Evolutionary conservation across 192 early-diverging fungal genomes (phyloP).

Genomic region (Entomortierella parvispora): DNA sequence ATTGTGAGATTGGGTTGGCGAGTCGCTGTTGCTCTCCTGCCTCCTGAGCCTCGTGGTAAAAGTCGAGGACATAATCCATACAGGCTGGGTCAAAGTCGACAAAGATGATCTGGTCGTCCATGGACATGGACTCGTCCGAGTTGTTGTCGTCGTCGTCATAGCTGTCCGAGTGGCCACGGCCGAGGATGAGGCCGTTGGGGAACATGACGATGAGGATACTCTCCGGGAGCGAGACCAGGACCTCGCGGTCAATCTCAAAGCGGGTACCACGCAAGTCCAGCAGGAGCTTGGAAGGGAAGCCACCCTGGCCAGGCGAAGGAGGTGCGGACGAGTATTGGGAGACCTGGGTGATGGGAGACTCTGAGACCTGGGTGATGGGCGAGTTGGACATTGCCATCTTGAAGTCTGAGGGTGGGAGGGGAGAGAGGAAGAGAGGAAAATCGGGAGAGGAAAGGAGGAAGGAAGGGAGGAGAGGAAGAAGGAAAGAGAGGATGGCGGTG

Average conservation of each 20-base stretch:
- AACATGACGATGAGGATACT: slow-evolving; percentile 71
- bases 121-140: not conserved
- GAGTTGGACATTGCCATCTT: slow-evolving; percentile 22
- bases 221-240: slow-evolving; percentile 65
- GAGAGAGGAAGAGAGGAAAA: not conserved
- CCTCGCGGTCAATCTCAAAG: slow-evolving; percentile 66
- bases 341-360: slow-evolving; percentile 33
- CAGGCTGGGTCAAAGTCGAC: slow-evolving; percentile 67
- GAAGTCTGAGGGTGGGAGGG: not conserved
- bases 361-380: slow-evolving; percentile 55
- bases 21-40: slow-evolving; percentile 25
- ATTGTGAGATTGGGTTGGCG: not conserved
- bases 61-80: slow-evolving; percentile 59
- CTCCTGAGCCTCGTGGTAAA: slow-evolving; percentile 55
- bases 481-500: not conserved
- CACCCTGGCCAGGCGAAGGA: slow-evolving; percentile 3
- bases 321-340: slow-evolving; percentile 6
- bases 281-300: slow-evolving; percentile 62
- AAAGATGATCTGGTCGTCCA: slow-evolving; percentile 55
- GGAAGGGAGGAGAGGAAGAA: not conserved
- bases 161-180: slow-evolving; percentile 21
- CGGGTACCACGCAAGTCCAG: slow-evolving; percentile 65
- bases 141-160: slow-evolving; percentile 45
- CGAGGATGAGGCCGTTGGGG: slow-evolving; percentile 64
- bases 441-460: not conserved